These are phyloP conservation scores for Saccharomyces pastorianus DNA, from an alignment of 1,139 yeast genomes.

Conservation along the genomic window DNA sequence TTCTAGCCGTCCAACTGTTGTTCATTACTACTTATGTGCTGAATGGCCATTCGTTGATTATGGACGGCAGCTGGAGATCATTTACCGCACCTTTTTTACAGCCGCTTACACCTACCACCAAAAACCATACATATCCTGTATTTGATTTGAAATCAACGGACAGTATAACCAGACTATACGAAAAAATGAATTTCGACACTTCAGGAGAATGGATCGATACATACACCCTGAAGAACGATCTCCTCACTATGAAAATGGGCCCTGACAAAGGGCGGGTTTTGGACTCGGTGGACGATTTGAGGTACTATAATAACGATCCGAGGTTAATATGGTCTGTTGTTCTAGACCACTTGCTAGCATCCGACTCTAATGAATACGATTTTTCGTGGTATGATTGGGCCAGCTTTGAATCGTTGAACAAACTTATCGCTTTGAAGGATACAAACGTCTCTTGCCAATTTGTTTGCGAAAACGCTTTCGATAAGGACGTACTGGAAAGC, in stretches of 20 bases:
- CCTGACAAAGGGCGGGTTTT: slow-evolving; percentile 10
- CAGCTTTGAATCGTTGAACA: slow-evolving; percentile 20
- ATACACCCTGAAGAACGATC: slow-evolving; percentile 13
- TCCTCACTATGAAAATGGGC: slow-evolving; percentile 16
- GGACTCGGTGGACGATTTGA: slow-evolving; percentile 12
- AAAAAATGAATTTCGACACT: slow-evolving; percentile 17
- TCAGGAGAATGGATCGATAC: slow-evolving; percentile 15
- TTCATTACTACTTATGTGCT: neutral
- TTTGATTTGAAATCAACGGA: neutral
- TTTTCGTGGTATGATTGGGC: slow-evolving; percentile 29
- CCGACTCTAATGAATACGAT: slow-evolving; percentile 7
- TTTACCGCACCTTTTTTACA: neutral
- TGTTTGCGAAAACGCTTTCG: neutral
- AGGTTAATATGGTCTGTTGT: slow-evolving; percentile 20
- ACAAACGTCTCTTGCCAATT: neutral
- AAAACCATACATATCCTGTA: neutral
- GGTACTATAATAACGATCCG: slow-evolving; percentile 24
- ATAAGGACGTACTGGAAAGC: slow-evolving; percentile 5
- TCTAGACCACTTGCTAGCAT: slow-evolving; percentile 7
- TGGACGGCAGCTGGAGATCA: neutral
- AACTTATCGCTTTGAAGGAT: slow-evolving; percentile 8
- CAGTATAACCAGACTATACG: slow-evolving; percentile 8
- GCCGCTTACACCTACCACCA: neutral
- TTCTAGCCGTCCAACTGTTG: neutral
- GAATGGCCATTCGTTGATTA: neutral